Conservation (phyloP, 2,329 filamentous ascomycete genomes). For the Monilinia aucupariae region DNA sequence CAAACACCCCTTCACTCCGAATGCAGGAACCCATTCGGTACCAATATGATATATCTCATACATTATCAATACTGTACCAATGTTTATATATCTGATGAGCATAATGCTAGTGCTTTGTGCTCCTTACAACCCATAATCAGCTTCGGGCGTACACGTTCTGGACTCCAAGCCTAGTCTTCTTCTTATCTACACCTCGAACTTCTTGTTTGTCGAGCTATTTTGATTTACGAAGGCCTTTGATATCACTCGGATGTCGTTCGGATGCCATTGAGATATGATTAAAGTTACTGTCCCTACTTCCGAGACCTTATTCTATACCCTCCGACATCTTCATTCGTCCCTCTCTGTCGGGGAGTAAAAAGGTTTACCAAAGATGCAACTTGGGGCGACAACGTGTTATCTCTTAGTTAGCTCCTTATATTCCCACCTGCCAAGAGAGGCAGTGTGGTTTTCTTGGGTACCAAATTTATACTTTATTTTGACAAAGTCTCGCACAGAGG, state of each 20-base stretch:
- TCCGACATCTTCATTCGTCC: background rate
- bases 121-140: background rate
- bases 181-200: background rate
- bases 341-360: background rate
- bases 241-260: background rate
- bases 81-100: background rate
- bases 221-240: background rate
- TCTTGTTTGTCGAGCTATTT: background rate
- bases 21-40: constrained; percentile 1
- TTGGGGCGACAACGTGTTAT: background rate
- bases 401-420: background rate
- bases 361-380: background rate
- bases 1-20: background rate
- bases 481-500: background rate
- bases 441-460: background rate
- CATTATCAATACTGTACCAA: background rate
- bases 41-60: background rate
- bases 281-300: background rate
- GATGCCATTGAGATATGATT: background rate
- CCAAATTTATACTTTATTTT: background rate
- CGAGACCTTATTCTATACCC: background rate
- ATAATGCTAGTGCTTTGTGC: background rate
- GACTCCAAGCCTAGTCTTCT: background rate
- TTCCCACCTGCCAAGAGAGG: background rate
- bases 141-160: background rate